These are phyloP conservation scores for Phragmites australis DNA, from an alignment of 176 grass and related monocot species.

Conservation along the genomic window DNA sequence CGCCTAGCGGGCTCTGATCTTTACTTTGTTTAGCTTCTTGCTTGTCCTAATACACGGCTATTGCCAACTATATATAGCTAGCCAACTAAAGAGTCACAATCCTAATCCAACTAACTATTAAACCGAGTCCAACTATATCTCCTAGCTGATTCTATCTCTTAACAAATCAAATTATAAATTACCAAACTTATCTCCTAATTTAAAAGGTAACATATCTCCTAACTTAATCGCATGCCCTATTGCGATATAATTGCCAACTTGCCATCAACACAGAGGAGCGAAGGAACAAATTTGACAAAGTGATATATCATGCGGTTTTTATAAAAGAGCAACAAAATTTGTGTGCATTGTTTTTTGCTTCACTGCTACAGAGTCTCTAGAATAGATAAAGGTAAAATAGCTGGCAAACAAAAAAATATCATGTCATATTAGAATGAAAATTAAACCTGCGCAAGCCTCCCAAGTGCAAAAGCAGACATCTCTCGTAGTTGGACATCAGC, in stretches of 20 bases:
- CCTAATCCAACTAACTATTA: no score
- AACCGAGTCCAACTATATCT: background rate
- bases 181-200: no score
- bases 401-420: slow-evolving; percentile 15
- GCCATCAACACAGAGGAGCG: background rate
- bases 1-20: no score
- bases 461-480: slow-evolving; percentile 99
- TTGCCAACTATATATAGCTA: no score
- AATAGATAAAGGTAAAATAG: slow-evolving; percentile 8
- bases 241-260: no score
- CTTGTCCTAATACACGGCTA: no score
- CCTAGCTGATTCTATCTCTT: background rate
- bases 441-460: slow-evolving; percentile 95
- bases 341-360: slow-evolving; percentile 23
- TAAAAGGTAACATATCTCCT: no score
- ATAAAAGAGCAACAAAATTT: background rate
- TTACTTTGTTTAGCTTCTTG: no score
- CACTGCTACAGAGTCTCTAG: slow-evolving; percentile 10
- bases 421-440: slow-evolving; percentile 11
- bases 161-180: no score
- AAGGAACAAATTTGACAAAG: background rate
- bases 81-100: no score
- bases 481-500: slow-evolving; percentile 90
- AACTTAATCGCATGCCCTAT: no score
- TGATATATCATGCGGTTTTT: background rate